Evolutionary conservation across 306 rosid genomes (phyloP).

Genomic region (Erythrophleum fordii): DNA sequence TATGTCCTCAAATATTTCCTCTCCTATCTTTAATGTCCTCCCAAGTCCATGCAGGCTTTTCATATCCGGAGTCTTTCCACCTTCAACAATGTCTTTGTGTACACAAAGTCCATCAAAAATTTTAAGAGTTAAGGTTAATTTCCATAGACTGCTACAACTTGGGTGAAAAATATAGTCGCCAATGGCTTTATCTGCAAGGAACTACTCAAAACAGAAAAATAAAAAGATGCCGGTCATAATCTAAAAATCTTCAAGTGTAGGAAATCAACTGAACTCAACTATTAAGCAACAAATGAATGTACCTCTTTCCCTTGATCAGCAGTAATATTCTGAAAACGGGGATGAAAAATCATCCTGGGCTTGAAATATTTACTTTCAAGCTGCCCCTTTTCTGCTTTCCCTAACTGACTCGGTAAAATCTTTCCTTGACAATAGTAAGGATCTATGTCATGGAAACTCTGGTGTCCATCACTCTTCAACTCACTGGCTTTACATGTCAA

Average conservation of each 20-base stretch:
- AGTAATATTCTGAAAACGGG: constrained; percentile 50
- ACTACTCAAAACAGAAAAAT: constrained; percentile 44
- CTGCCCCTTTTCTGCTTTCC: constrained; percentile 26
- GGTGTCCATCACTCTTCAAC: constrained; percentile 38
- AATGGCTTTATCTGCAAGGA: constrained; percentile 52
- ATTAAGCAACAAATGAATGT: constrained; percentile 25
- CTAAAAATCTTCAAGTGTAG: constrained; percentile 21
- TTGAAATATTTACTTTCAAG: constrained; percentile 38
- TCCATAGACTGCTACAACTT: constrained; percentile 44
- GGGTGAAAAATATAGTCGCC: constrained; percentile 62
- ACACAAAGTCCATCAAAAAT: constrained; percentile 41
- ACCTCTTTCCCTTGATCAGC: constrained; percentile 52
- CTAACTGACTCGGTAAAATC: constrained; percentile 22
- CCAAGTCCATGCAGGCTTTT: constrained; percentile 51
- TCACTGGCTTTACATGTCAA: constrained; percentile 57
- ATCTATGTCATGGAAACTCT: constrained; percentile 41
- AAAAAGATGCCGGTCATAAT: constrained; percentile 5
- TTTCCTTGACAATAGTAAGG: constrained; percentile 50
- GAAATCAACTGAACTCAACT: constrained; percentile 25
- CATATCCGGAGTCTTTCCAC: constrained; percentile 43
- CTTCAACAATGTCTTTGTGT: constrained; percentile 54
- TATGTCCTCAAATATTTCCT: constrained; percentile 44
- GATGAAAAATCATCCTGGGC: constrained; percentile 49
- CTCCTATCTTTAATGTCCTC: constrained; percentile 51
- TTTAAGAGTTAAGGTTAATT: constrained; percentile 51